A percentile compares a stretch with the other conserved stretches of the same genome.
Evolutionary conservation across 2,329 filamentous ascomycete genomes (phyloP).

Genomic region (Cadophora sp.): DNA sequence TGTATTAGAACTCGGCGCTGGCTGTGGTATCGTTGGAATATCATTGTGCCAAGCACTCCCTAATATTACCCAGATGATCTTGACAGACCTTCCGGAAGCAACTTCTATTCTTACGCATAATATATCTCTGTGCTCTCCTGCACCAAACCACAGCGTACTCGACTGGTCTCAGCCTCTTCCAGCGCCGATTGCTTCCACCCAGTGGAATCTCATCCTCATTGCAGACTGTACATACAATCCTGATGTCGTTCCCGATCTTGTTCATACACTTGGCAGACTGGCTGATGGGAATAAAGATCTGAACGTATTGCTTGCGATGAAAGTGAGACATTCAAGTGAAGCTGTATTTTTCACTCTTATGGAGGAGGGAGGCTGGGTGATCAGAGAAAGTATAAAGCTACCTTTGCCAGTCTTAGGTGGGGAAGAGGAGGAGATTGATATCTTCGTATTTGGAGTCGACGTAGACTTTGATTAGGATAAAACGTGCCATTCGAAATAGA

Average conservation of each 20-base stretch:
- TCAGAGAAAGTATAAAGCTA: constrained; percentile 32
- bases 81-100: constrained; percentile 72
- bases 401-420: constrained; percentile 36
- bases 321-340: constrained; percentile 71
- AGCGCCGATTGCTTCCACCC: constrained; percentile 39
- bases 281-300: constrained; percentile 22
- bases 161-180: constrained; percentile 66
- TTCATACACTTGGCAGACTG: constrained; percentile 55
- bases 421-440: constrained; percentile 40
- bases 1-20: constrained; percentile 70
- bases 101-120: constrained; percentile 65
- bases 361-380: constrained; percentile 39
- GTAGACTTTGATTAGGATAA: background rate
- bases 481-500: background rate
- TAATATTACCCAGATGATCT: constrained; percentile 52
- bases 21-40: constrained; percentile 73
- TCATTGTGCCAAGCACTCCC: constrained; percentile 48
- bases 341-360: constrained; percentile 70
- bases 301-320: constrained; percentile 65
- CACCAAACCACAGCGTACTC: constrained; percentile 53
- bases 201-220: constrained; percentile 66
- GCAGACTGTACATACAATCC: constrained; percentile 79
- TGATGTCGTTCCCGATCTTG: constrained; percentile 68
- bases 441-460: constrained; percentile 37
- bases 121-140: constrained; percentile 25